Base-by-base conservation (phyloP, 2,329 filamentous ascomycete species). In the Fusarium transvaalense region DNA sequence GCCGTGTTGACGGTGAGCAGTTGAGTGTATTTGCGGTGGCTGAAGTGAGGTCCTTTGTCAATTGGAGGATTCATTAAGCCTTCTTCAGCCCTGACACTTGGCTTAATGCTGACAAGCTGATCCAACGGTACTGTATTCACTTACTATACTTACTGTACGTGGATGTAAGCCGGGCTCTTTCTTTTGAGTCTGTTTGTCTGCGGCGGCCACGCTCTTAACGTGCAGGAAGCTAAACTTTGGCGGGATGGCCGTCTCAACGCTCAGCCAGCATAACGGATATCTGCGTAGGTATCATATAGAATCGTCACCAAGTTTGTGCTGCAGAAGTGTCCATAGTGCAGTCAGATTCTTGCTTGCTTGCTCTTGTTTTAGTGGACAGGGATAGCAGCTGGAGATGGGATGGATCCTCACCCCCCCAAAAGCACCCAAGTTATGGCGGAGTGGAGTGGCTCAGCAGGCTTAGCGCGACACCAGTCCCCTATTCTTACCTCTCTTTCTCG, bases 371-470 rank as follows among this genome's bases (percentile, higher is more conserved):
- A 39, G 34, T 47, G 51, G 61, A 61, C 70, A 71, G 55, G 71
- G 68, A 63, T 64, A 37, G 53, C 32, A 54, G 54, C 62, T 56
- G 48, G 60, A 69, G 58, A 69, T 64, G 66, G 66, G 57, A 71
- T 61, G 70, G 70, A 69, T 67, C 70, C 69, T 61, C 56, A 61
- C 69, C 70, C 71, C 66, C 62, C 61, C 57, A 69, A 72, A 58
- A 64, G 32, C 25, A 51, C 27, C 57, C 59, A 62, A 74, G 56
- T 66, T 54, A 71, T 62, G 71, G 71, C 72, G 64, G 66, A 68
- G 71, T 72, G 63, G 70, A 67, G 74, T 76, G 74, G 74, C 74
- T 76, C 73, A 76, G 74, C 74, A 70, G 62, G 63, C 71, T 71
- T 75, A 75, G 73, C 71, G 71, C 61, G 67, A 72, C 35, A 52